Conservation (phyloP, 768 basidiomycete species). For the Leccinum truebloodii region DNA sequence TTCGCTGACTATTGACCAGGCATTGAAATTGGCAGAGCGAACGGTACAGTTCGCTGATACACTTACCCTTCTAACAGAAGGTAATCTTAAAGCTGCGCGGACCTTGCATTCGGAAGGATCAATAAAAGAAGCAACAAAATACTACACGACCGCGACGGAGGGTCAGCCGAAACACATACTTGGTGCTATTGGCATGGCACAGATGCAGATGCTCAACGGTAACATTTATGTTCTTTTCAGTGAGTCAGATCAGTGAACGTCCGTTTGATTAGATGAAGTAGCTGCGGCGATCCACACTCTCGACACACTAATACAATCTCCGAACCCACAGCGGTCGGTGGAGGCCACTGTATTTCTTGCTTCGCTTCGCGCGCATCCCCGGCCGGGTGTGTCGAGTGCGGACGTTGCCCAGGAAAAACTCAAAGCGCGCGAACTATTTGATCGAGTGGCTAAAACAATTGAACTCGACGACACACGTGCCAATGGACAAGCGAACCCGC, state of each 20-base stretch:
- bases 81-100: conserved; percentile 81
- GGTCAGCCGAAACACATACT: conserved; percentile 73
- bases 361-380: conserved; percentile 78
- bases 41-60: conserved; percentile 95
- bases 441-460: conserved; percentile 67
- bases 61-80: conserved; percentile 79
- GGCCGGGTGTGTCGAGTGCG: conserved; percentile 74
- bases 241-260: conserved; percentile 1
- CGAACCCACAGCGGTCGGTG: conserved; percentile 62
- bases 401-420: conserved; percentile 72
- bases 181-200: conserved; percentile 83
- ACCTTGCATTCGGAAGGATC: conserved; percentile 74
- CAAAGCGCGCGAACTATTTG: conserved; percentile 80
- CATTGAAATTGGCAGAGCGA: conserved; percentile 90
- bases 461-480: conserved; percentile 57
- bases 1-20: conserved; percentile 41
- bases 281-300: conserved; percentile 85
- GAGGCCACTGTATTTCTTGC: conserved; percentile 92
- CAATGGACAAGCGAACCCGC: conserved; percentile 37
- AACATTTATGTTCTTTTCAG: conserved; percentile 11
- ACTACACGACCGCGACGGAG: conserved; percentile 67
- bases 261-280: conserved; percentile 61
- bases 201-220: conserved; percentile 86
- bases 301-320: conserved; percentile 71
- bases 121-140: conserved; percentile 61